Evolutionary conservation across 306 rosid species (phyloP), one percentile per base, ranked within the genome.

Genomic region (Cyamopsis tetragonoloba): DNA sequence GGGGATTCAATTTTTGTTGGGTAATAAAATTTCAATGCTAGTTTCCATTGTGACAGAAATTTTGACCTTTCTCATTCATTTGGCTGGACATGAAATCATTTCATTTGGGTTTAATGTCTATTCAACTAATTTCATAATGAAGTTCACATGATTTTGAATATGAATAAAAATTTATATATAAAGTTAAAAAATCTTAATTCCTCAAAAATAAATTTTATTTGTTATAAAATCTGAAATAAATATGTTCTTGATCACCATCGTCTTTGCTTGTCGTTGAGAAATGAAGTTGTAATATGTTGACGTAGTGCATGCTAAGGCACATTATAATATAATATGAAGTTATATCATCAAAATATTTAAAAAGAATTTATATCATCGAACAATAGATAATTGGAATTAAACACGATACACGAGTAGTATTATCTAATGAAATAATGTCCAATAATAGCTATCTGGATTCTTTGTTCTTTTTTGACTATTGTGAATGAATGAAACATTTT

Each of bases 381-480:
- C 13, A 12, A 8, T 0, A 22, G 41, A 26, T 4, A 27, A 38
- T 41, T 54, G 39, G 38, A 53, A 37, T 37, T 37, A 15, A 43
- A 30, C 55, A 26, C 2, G 37, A 28, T 38, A 7, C 35, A 7
- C 3, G 59, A 30, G 46, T 66, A n/a, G n/a, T n/a, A n/a, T n/a
- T n/a, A 30, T 65, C 22, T 31, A 32, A 19, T 48, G 31, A 44
- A 37, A 51, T 37, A 37, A 51, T 37, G 62, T 51, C 61, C 11
- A 34, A 2, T 9, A 27, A 1, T 10, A 23, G n/a, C n/a, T 14
- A 24, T 38, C 12, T 34, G n/a, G 11, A 7, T 11, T 54, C n/a
- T 55, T 26, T 56, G 75, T 30, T 56, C 47, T 56, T 70, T 70
- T 56, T 70, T 70, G 46, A 70, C 66, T 42, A 41, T 27, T 41